phyloP scores from a whole-genome alignment of 768 basidiomycete genomes.

The Cyclocybe aegerita region DNA sequence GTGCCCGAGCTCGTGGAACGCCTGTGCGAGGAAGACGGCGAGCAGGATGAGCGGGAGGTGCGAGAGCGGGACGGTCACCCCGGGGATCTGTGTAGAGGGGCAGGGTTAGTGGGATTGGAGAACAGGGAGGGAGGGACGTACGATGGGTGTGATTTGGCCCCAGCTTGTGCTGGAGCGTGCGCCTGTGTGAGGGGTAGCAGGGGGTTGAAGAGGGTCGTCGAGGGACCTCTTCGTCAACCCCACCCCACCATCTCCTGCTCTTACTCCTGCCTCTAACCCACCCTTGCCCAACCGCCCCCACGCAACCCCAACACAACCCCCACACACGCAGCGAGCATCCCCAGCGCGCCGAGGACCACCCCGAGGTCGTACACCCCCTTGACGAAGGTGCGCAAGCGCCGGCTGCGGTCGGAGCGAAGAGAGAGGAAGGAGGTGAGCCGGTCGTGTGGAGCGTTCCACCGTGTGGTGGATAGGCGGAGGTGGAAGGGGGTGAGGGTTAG shows the following conservation, averaged over 20 bases:
- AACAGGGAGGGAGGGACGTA: constrained; percentile 14
- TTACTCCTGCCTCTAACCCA: constrained; percentile 1
- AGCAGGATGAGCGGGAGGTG: constrained; percentile 67
- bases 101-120: background rate
- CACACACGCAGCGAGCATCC: constrained; percentile 43
- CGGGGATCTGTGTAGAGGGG: constrained; percentile 67
- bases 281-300: constrained; percentile 6
- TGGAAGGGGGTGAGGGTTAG: constrained; percentile 26
- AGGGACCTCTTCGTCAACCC: background rate
- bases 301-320: constrained; percentile 38
- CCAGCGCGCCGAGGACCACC: constrained; percentile 39
- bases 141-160: constrained; percentile 29
- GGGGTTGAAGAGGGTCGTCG: too few species aligned
- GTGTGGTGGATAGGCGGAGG: constrained; percentile 46
- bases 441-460: constrained; percentile 52
- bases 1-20: constrained; percentile 83
- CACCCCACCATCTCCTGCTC: background rate
- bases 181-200: too few species aligned
- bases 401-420: constrained; percentile 17
- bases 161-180: background rate
- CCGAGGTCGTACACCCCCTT: constrained; percentile 51
- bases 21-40: constrained; percentile 61
- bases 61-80: constrained; percentile 73
- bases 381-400: constrained; percentile 25
- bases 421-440: constrained; percentile 34